Percentiles rank a stretch among this genome's conserved stretches.
Conservation (phyloP, 805 yeast genomes). For the Metschnikowia kofuensis region DNA sequence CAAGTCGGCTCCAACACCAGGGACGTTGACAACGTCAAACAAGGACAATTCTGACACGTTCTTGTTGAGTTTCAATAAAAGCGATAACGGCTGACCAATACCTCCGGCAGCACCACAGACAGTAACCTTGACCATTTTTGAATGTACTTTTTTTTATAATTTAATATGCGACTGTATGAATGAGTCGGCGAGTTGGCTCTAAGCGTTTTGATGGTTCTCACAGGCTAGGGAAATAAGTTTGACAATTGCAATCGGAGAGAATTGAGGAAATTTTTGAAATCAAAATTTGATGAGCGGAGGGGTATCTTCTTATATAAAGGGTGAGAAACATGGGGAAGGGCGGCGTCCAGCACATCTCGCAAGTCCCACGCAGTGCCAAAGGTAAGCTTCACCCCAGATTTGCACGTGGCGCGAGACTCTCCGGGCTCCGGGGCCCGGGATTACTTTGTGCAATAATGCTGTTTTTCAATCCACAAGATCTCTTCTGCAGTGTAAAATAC, state of each 20-base stretch:
- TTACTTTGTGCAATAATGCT: background rate
- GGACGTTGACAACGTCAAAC: constrained; percentile 79
- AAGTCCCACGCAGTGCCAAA: background rate
- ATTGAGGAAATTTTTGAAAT: background rate
- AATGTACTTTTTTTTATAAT: background rate
- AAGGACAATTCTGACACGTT: constrained; percentile 64
- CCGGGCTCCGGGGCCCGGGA: constrained; percentile 9
- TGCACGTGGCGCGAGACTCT: constrained; percentile 15
- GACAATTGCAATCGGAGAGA: background rate
- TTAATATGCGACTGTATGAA: background rate
- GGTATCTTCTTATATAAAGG: constrained; percentile 12
- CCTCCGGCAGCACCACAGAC: constrained; percentile 94
- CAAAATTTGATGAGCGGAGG: background rate
- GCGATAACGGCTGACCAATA: constrained; percentile 88
- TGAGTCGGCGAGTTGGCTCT: background rate
- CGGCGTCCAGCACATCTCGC: background rate
- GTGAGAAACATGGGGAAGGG: constrained; percentile 7
- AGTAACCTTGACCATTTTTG: constrained; percentile 61
- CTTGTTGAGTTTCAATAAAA: constrained; percentile 69
- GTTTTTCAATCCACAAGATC: background rate
- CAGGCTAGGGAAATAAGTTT: too few species aligned
- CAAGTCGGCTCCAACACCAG: constrained; percentile 87
- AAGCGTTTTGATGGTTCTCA: too few species aligned
- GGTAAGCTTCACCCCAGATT: constrained; percentile 13
- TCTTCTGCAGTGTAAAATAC: background rate